These are phyloP conservation scores for Ormosia emarginata DNA, from an alignment of 306 rosid species.

Conservation along the genomic window DNA sequence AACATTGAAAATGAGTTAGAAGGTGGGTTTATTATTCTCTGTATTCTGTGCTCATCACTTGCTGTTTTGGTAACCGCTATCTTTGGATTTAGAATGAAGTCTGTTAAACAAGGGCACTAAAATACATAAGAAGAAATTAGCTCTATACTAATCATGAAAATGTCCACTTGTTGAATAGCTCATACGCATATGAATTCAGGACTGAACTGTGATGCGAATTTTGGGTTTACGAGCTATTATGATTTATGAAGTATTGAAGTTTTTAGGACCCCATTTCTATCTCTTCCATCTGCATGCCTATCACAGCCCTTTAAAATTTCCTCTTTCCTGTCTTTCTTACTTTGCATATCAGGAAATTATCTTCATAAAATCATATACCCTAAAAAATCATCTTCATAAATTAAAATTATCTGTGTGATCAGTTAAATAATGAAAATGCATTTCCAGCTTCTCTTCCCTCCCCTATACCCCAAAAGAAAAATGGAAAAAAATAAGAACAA, in stretches of 20 bases:
- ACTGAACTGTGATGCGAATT: constrained; percentile 11
- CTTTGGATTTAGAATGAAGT: constrained; percentile 12
- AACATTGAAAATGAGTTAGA: neutral
- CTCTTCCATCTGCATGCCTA: neutral
- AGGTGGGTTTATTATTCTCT: neutral
- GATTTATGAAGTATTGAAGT: neutral
- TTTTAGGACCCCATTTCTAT: neutral
- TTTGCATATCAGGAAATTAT: neutral
- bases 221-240: neutral
- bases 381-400: neutral
- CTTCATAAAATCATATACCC: neutral
- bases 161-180: constrained; percentile 2
- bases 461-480: neutral
- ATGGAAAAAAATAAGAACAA: neutral
- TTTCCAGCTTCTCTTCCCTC: neutral
- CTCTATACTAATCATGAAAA: neutral
- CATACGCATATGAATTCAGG: neutral
- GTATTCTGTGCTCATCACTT: neutral
- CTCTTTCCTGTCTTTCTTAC: neutral
- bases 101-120: neutral
- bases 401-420: neutral
- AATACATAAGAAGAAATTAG: neutral
- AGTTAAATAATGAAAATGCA: neutral
- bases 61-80: neutral
- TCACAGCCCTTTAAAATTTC: neutral